Evolutionary conservation across 163 green algal genomes (phyloP), one percentile per base, ranked within the genome.

Genomic region (Scenedesmus sp.): DNA sequence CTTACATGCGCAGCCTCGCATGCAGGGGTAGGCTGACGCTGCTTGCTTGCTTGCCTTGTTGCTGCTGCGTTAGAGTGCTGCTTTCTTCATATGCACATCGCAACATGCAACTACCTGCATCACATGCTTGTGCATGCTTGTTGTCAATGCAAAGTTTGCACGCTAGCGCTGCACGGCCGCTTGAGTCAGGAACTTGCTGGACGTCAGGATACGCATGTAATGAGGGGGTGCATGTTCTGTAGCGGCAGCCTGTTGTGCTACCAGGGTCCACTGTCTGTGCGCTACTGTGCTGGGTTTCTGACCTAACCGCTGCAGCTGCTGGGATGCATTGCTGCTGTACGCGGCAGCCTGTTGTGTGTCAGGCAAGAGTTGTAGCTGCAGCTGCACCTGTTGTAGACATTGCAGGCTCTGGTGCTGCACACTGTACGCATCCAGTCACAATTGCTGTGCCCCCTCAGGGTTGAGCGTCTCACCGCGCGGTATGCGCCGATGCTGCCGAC

Each of bases 401-500:
- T n/a, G n/a, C n/a, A n/a, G n/a, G n/a, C n/a, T n/a, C n/a, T n/a
- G n/a, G n/a, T n/a, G n/a, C n/a, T n/a, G n/a, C n/a, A n/a, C n/a
- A n/a, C n/a, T n/a, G n/a, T n/a, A n/a, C 37, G 40, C 40, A 9
- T 10, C 76, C 46, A 12, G 15, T 33, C 65, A 18, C 65, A 22
- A n/a, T 40, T 43, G 44, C 81, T n/a, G n/a, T n/a, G n/a, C n/a
- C n/a, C n/a, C n/a, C n/a, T n/a, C n/a, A n/a, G n/a, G n/a, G n/a
- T n/a, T n/a, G n/a, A n/a, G n/a, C n/a, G n/a, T 15, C 90, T 86
- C 42, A 95, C 93, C 76, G 91, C 70, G 7, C 89, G 37, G 70
- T 93, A 92, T 0, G 72, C 73, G 20, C 91, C 90, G 35, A 89
- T 56, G 43, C 76, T 91, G 4, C 88, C 24, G 61, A 92, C 86